A percentile compares a stretch with the other conserved stretches of the same genome.
phyloP scores from a whole-genome alignment of 192 early-diverging fungal genomes.

The Mortierella alpina region DNA sequence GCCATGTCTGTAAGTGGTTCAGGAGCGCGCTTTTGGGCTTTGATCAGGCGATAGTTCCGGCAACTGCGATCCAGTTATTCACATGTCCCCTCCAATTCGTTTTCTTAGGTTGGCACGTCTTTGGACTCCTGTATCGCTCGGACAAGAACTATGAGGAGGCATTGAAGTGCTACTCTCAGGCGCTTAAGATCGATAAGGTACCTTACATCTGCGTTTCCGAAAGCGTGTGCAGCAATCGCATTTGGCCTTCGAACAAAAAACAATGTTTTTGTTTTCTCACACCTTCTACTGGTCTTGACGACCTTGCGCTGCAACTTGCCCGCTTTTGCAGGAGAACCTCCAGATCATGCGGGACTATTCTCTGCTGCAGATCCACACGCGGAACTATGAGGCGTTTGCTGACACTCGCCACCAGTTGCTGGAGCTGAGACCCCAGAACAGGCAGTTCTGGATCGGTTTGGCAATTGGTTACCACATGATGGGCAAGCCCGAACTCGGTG shows the following conservation, averaged over 20 bases:
- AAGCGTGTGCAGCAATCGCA: slow-evolving; percentile 1
- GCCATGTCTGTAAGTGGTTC: slow-evolving; percentile 82
- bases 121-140: slow-evolving; percentile 89
- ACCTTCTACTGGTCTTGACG: not conserved
- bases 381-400: slow-evolving; percentile 86
- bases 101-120: slow-evolving; percentile 91
- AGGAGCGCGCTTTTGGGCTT: too few species aligned
- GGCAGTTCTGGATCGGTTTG: slow-evolving; percentile 87
- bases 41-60: not conserved
- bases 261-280: not conserved
- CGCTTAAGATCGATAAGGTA: slow-evolving; percentile 86
- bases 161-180: slow-evolving; percentile 89
- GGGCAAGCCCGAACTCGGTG: slow-evolving; percentile 78
- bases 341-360: slow-evolving; percentile 94
- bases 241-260: not conserved
- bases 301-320: not conserved
- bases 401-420: slow-evolving; percentile 79
- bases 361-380: slow-evolving; percentile 85
- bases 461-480: slow-evolving; percentile 87
- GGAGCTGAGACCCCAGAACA: slow-evolving; percentile 72
- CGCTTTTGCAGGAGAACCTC: slow-evolving; percentile 78
- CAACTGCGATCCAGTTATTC: not conserved
- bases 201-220: not conserved
- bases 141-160: slow-evolving; percentile 96
- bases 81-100: not conserved